Evolutionary conservation across 192 early-diverging fungal species (phyloP), one percentile per base, ranked within the genome.

Genomic region (Coemansia guatemalensis): DNA sequence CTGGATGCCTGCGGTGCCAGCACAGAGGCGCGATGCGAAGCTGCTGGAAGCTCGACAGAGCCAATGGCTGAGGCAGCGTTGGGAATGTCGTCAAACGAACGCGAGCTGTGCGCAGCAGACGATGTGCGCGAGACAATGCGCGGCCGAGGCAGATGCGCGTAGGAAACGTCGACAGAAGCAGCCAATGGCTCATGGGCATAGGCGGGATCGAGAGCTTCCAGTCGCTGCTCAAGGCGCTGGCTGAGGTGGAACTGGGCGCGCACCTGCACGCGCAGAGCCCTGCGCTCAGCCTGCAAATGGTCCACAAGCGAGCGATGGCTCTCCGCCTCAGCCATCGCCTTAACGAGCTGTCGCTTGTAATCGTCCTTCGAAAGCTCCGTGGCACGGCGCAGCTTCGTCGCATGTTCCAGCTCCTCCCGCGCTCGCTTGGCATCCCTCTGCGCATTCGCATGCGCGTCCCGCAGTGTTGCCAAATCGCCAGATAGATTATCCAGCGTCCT

Each of bases 321-420:
- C 48, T 81, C 69, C 24, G 32, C 66, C 53, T 81, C 78, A 6
- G 33, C 47, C 52, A 81, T 41, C n/a, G 78, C 59, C 41, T 68
- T 68, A 2, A 69, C 32, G 25, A 81, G 65, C 39, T 68, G 73
- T 4, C 68, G 64, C 63, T 81, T 81, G 57, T 81, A 81, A 54
- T 81, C 78, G 48, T 81, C 78, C 56, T 81, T 81, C n/a, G 72
- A 68, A 68, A 81, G 58, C 62, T 81, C 78, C 8, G 69, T 57
- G 0, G 78, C 78, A 53, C 58, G 56, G 11, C 68, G 60, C 60
- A 81, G 50, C 32, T 63, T 48, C 4, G 32, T 41, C 1, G 57
- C 39, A 60, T 81, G 72, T 18, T 62, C 69, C 21, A 74, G 44
- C 59, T 80, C 78, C 17, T 57, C 65, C 11, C 24, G 21, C 7